phyloP scores from a whole-genome alignment of 129 eudicot genomes.

The Smallanthus sonchifolius region DNA sequence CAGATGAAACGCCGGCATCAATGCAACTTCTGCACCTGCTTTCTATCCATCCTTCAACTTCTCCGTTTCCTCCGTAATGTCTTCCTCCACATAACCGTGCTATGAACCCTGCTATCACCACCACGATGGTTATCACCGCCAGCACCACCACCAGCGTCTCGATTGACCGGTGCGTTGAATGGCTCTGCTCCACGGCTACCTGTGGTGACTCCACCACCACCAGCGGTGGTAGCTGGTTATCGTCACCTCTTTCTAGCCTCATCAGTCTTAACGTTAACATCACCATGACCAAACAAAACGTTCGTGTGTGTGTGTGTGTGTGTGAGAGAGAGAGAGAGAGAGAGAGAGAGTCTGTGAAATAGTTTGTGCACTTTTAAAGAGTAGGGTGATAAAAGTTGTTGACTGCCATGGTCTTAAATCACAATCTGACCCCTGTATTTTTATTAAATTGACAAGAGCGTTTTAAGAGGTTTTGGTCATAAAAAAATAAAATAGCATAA shows the following conservation, averaged over 20 bases:
- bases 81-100: conserved; percentile 87
- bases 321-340: conserved; percentile 9
- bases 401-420: conserved; percentile 6
- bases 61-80: conserved; percentile 66
- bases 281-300: conserved; percentile 16
- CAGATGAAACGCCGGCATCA: conserved; percentile 59
- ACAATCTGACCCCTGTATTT: background rate
- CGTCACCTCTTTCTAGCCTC: conserved; percentile 23
- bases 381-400: conserved; percentile 24
- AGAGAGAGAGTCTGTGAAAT: background rate
- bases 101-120: conserved; percentile 68
- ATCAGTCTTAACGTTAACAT: conserved; percentile 19
- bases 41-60: conserved; percentile 81
- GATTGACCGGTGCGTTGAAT: conserved; percentile 56
- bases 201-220: conserved; percentile 59
- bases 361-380: background rate
- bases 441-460: background rate
- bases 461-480: background rate
- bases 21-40: conserved; percentile 77
- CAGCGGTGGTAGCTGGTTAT: conserved; percentile 55
- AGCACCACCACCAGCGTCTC: conserved; percentile 89
- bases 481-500: background rate
- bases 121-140: conserved; percentile 69
- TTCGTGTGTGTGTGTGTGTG: background rate
- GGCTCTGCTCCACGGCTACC: conserved; percentile 29